These are phyloP conservation scores for Calamus simplicifolius DNA, from an alignment of 176 grass and related monocot species.

Conservation along the genomic window DNA sequence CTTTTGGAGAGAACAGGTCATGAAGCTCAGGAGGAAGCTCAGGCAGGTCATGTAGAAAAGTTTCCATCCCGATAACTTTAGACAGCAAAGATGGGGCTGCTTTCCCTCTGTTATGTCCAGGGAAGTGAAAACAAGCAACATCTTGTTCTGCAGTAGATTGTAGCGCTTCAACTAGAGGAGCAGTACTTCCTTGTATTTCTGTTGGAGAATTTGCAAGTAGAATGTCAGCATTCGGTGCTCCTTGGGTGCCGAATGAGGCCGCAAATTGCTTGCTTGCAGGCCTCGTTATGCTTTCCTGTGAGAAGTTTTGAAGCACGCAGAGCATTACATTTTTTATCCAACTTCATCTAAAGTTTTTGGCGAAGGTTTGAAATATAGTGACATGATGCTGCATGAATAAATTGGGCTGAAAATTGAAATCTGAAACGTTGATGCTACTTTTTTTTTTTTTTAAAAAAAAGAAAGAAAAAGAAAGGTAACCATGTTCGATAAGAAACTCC, in stretches of 20 bases:
- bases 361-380: too few relatives aligned
- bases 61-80: constrained; percentile 23
- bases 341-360: too few relatives aligned
- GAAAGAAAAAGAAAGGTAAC: too few relatives aligned
- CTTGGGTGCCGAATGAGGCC: not conserved
- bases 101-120: constrained; percentile 76
- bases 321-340: too few relatives aligned
- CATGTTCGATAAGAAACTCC: too few relatives aligned
- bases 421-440: too few relatives aligned
- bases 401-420: too few relatives aligned
- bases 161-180: constrained; percentile 55
- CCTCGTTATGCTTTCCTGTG: constrained; percentile 12
- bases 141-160: constrained; percentile 52
- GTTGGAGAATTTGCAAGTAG: constrained; percentile 11
- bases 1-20: constrained; percentile 74
- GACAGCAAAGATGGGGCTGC: constrained; percentile 39
- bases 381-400: too few relatives aligned
- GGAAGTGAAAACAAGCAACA: constrained; percentile 80
- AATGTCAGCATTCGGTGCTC: constrained; percentile 13
- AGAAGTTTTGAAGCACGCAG: not conserved
- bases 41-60: constrained; percentile 63
- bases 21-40: constrained; percentile 70
- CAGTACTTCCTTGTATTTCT: constrained; percentile 7
- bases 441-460: too few relatives aligned
- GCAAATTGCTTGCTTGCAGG: constrained; percentile 8